phyloP scores from a whole-genome alignment of 805 yeast species.

The Candida ponderosae region DNA sequence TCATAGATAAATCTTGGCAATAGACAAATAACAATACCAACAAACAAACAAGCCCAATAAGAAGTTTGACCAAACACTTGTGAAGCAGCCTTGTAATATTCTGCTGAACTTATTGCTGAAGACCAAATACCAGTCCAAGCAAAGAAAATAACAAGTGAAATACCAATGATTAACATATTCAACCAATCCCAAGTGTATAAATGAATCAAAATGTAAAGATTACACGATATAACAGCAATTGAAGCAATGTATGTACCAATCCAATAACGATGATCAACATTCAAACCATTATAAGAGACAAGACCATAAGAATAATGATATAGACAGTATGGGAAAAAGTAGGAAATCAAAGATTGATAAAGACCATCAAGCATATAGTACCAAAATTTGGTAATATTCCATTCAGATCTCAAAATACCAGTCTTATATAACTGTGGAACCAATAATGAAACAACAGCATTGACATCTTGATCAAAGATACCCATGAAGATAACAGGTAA shows the following conservation, averaged over 20 bases:
- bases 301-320: conserved; percentile 33
- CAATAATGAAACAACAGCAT: conserved; percentile 55
- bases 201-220: conserved; percentile 55
- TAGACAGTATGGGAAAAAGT: conserved; percentile 63
- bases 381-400: conserved; percentile 61
- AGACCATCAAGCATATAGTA: conserved; percentile 72
- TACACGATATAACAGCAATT: conserved; percentile 62
- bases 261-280: conserved; percentile 64
- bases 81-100: conserved; percentile 61
- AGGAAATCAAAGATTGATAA: conserved; percentile 66
- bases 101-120: conserved; percentile 40
- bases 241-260: conserved; percentile 63
- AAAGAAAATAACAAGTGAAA: conserved; percentile 54
- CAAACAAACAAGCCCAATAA: conserved; percentile 61
- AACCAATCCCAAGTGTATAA: conserved; percentile 83
- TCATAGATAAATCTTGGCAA: conserved; percentile 63
- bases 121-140: conserved; percentile 84
- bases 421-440: conserved; percentile 70
- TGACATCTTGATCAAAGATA: conserved; percentile 75
- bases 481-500: conserved; percentile 74
- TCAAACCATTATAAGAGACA: conserved; percentile 45
- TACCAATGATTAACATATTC: conserved; percentile 41
- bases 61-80: conserved; percentile 52
- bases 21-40: conserved; percentile 58
- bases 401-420: conserved; percentile 68